Evolutionary conservation across 2,329 filamentous ascomycete genomes (phyloP).

Genomic region (Cytospora piceicola): DNA sequence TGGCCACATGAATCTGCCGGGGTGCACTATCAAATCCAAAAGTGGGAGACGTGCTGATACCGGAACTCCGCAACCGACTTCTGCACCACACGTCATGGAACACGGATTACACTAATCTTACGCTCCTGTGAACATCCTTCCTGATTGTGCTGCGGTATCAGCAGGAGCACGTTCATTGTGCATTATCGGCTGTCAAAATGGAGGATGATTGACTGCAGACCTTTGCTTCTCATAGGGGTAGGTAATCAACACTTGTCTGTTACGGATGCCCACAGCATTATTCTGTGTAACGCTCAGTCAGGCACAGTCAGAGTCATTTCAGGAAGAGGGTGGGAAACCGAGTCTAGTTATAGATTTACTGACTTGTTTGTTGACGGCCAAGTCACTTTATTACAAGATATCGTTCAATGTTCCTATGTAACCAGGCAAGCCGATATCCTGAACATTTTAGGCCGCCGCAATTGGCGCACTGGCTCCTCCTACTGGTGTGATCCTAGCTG

Average conservation of each 20-base stretch:
- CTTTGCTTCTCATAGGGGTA: no score
- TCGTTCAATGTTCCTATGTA: no score
- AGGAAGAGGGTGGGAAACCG: no score
- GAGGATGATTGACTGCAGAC: no score
- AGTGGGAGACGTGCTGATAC: slow-evolving; percentile 15
- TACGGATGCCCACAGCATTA: no score
- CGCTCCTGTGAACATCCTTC: neutral
- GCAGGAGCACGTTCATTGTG: no score
- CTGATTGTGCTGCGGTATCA: neutral
- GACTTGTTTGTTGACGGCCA: neutral
- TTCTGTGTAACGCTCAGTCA: no score
- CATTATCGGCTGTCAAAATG: no score
- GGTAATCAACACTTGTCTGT: no score
- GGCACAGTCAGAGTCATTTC: no score
- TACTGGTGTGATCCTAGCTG: neutral
- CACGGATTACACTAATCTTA: neutral
- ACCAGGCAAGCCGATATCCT: no score
- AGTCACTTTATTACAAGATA: neutral
- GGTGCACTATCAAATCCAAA: slow-evolving; percentile 3
- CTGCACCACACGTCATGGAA: neutral
- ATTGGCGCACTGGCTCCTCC: neutral
- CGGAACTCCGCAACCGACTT: neutral
- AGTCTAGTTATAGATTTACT: no score
- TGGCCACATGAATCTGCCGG: slow-evolving; percentile 10
- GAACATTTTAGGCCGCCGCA: slow-evolving; percentile 6